Base-by-base conservation (phyloP, 139 green algal genomes). In the Chlorokybus atmophyticus region DNA sequence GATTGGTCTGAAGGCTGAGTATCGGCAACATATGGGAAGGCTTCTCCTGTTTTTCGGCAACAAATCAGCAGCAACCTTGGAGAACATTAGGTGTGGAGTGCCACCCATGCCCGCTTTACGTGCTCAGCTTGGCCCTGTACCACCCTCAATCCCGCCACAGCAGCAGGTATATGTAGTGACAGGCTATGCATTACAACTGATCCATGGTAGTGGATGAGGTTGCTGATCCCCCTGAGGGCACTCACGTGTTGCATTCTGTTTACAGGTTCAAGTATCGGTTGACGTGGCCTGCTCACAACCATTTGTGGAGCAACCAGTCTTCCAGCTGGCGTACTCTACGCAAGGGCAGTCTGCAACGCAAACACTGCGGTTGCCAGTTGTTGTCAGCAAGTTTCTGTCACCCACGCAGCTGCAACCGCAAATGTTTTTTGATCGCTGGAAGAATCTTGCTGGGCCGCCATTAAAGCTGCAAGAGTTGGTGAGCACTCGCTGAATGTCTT, bases 31-130 rank as follows among this genome's bases (percentile, higher is more conserved):
- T 10, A 42, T 60, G 3, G 85, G 78, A 27, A 58, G 76, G 39
- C 25, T 94, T 19, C 38, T 61, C 29, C 72, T 96, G 2, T 96
- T 85, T 68, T 38, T 94, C 6, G 88, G 88, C 55, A 96, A 96
- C 79, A 96, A 96, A 79, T 26, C 49, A 4, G 29, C 41, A 6
- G 41, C 57, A 23, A 1, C 65, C 23, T 44, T 94, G 63, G 53
- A 48, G 21, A 24, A 19, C 21, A 48, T 80, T 28, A 27, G 35
- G 61, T 29, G 60, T 52, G 26, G 55, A 17, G 66, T 79, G 48
- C 58, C 69, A 3, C 68, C 74, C 2, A 39, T 59, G 19, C 59
- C 74, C 8, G 62, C 55, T 21, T 74, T 84, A 49, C n/a, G 52
- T 8, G 53, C 82, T n/a, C 56, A 74, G 52, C 60, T 76, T 32